phyloP scores from a whole-genome alignment of 2,329 filamentous ascomycete species.

The Pestalotiopsis sp. region DNA sequence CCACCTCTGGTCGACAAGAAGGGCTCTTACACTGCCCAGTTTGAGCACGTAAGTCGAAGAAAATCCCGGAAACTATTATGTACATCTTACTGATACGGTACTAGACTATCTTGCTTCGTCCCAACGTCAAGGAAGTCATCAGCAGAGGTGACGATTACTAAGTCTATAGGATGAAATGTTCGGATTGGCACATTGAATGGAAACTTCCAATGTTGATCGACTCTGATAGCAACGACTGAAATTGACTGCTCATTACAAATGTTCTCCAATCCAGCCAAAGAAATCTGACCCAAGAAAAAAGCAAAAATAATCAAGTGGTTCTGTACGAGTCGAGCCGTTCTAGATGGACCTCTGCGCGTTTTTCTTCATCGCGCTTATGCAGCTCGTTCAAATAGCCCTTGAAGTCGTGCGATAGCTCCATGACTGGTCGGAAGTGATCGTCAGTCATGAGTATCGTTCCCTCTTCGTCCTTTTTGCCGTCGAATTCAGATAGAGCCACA shows the following conservation, averaged over 20 bases:
- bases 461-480: slow-evolving; percentile 32
- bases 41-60: slow-evolving; percentile 78
- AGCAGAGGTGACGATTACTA: slow-evolving; percentile 86
- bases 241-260: too few species aligned
- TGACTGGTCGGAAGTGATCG: slow-evolving; percentile 28
- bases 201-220: neutral
- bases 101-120: slow-evolving; percentile 76
- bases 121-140: slow-evolving; percentile 84
- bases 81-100: slow-evolving; percentile 8
- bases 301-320: neutral
- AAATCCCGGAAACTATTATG: neutral
- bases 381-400: slow-evolving; percentile 27
- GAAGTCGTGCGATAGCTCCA: slow-evolving; percentile 31
- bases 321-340: slow-evolving; percentile 6
- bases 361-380: slow-evolving; percentile 21
- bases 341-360: slow-evolving; percentile 15
- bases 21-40: slow-evolving; percentile 93
- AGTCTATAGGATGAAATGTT: neutral
- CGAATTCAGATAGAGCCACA: slow-evolving; percentile 32
- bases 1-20: slow-evolving; percentile 89
- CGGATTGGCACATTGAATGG: neutral
- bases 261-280: neutral
- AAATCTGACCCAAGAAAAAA: neutral
- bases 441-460: slow-evolving; percentile 27
- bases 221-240: neutral